Percentiles rank a stretch among this genome's conserved stretches.
phyloP scores from a whole-genome alignment of 2,329 filamentous ascomycete genomes.

The Ambrosiella cleistominuta region DNA sequence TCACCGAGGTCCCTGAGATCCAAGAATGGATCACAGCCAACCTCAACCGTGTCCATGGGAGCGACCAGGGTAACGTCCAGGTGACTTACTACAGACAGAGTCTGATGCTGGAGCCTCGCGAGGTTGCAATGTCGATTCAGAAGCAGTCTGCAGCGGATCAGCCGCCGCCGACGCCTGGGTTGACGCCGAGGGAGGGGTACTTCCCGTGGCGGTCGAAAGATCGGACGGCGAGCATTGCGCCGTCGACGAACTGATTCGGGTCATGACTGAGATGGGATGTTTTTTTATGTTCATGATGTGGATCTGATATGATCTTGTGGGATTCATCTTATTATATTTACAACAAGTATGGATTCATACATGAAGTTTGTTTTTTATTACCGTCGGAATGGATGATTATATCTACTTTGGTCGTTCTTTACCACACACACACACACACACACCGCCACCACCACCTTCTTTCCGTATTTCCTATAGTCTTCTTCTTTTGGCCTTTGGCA shows the following conservation, averaged over 20 bases:
- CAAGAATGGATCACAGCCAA: slow-evolving; percentile 85
- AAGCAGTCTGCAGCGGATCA: slow-evolving; percentile 17
- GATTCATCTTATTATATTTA: too few species aligned
- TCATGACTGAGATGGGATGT: background rate
- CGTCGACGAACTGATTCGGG: background rate
- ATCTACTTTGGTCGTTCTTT: too few species aligned
- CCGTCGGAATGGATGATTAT: too few species aligned
- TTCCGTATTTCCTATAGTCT: slow-evolving; percentile 1
- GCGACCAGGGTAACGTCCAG: slow-evolving; percentile 38
- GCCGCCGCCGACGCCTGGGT: slow-evolving; percentile 16
- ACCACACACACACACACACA: too few species aligned
- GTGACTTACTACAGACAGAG: slow-evolving; percentile 63
- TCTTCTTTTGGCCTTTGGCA: slow-evolving; percentile 10
- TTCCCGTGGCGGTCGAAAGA: slow-evolving; percentile 36
- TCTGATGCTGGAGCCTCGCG: slow-evolving; percentile 62
- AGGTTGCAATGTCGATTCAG: slow-evolving; percentile 23
- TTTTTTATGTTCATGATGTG: background rate
- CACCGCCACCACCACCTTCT: background rate
- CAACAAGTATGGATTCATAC: background rate
- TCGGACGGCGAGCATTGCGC: slow-evolving; percentile 17
- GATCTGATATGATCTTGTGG: background rate
- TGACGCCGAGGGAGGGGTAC: slow-evolving; percentile 21
- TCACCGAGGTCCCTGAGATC: slow-evolving; percentile 68
- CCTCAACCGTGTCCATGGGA: slow-evolving; percentile 54
- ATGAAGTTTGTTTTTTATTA: too few species aligned